Conservation (phyloP, 1,284 basidiomycete species). For the Moniliophthora roreri region DNA sequence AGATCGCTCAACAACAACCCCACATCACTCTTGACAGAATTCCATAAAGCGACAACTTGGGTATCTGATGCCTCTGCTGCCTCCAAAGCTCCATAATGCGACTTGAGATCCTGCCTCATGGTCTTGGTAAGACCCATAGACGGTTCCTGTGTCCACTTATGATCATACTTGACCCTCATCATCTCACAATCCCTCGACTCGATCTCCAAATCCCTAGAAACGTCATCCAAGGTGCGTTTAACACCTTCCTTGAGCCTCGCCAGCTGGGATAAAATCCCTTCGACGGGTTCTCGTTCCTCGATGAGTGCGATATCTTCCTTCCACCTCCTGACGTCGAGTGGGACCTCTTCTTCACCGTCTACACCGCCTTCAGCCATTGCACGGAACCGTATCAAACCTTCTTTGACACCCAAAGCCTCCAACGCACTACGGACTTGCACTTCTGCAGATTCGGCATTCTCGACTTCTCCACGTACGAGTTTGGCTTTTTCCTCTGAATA, state of each 20-base stretch:
- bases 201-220: slow-evolving; percentile 66
- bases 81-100: slow-evolving; percentile 73
- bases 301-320: slow-evolving; percentile 72
- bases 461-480: slow-evolving; percentile 86
- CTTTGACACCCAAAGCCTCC: slow-evolving; percentile 83
- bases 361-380: slow-evolving; percentile 75
- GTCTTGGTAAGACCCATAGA: slow-evolving; percentile 72
- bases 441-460: slow-evolving; percentile 84
- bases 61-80: slow-evolving; percentile 80
- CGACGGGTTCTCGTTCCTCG: slow-evolving; percentile 68
- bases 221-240: slow-evolving; percentile 58
- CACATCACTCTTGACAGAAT: slow-evolving; percentile 69
- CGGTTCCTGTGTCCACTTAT: slow-evolving; percentile 90
- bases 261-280: slow-evolving; percentile 62
- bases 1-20: slow-evolving; percentile 62
- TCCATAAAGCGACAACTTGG: slow-evolving; percentile 79
- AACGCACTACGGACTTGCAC: slow-evolving; percentile 79
- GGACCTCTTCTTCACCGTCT: slow-evolving; percentile 69
- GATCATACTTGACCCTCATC: slow-evolving; percentile 84
- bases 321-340: slow-evolving; percentile 74
- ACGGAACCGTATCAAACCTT: slow-evolving; percentile 74
- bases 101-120: slow-evolving; percentile 79
- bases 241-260: slow-evolving; percentile 63
- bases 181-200: slow-evolving; percentile 85
- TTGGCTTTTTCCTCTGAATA: slow-evolving; percentile 99